Evolutionary conservation across 2,329 filamentous ascomycete genomes (phyloP).

Genomic region (Trichoderma aggressivum): DNA sequence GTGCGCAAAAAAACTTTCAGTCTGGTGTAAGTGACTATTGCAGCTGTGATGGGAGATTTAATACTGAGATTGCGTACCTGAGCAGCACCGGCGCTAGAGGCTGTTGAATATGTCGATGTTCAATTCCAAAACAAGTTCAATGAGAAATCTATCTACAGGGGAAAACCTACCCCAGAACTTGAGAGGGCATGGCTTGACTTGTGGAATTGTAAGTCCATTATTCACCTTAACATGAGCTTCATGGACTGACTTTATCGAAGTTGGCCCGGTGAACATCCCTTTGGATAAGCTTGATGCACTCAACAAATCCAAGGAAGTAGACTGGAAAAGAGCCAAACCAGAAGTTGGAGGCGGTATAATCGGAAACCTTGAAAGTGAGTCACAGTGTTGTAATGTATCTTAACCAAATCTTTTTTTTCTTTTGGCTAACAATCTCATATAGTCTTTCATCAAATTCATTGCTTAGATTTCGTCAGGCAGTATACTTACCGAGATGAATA

Average conservation of each 20-base stretch:
- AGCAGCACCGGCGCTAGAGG: background rate
- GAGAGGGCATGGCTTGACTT: background rate
- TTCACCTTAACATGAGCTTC: background rate
- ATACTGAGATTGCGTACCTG: no score
- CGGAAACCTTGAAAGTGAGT: background rate
- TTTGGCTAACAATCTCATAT: background rate
- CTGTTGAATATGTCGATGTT: background rate
- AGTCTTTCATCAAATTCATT: background rate
- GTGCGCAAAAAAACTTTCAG: background rate
- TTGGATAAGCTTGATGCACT: background rate
- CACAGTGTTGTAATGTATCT: background rate
- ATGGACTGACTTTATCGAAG: background rate
- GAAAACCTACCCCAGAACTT: background rate
- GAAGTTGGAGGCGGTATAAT: background rate
- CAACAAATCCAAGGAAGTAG: background rate
- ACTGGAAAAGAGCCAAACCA: background rate
- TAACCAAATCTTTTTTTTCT: background rate
- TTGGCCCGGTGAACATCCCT: background rate
- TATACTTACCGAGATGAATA: background rate
- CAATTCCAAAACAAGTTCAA: background rate
- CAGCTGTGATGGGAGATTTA: background rate
- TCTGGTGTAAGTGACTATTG: background rate
- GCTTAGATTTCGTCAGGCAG: background rate
- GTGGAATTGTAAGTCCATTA: background rate
- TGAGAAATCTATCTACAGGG: background rate